Evolutionary conservation across 495 filamentous ascomycete species (phyloP).

Genomic region (Tuber magnatum): DNA sequence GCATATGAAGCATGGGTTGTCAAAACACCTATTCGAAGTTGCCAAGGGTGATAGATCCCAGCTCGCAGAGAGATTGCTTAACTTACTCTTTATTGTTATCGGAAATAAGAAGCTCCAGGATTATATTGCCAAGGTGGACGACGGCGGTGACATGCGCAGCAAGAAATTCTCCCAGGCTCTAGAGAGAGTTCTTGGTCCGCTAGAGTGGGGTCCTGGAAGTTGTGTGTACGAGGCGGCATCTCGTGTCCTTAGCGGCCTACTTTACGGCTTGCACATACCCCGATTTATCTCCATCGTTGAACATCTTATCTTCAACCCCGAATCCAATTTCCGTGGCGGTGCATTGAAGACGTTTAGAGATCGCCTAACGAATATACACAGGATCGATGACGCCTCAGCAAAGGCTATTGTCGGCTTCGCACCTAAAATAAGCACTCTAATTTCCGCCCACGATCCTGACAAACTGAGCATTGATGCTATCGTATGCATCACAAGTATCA

Average conservation of each 20-base stretch:
- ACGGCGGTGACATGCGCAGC: slow-evolving; percentile 48
- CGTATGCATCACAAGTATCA: slow-evolving; percentile 80
- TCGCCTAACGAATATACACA: slow-evolving; percentile 61
- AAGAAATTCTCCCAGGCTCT: slow-evolving; percentile 57
- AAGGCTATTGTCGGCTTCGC: slow-evolving; percentile 67
- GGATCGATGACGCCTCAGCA: slow-evolving; percentile 58
- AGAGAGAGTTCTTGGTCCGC: slow-evolving; percentile 57
- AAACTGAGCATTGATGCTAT: slow-evolving; percentile 73
- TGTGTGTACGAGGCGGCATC: slow-evolving; percentile 55
- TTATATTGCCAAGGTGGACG: slow-evolving; percentile 43
- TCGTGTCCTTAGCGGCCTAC: slow-evolving; percentile 59
- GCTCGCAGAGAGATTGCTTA: slow-evolving; percentile 57
- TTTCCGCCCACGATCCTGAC: slow-evolving; percentile 54
- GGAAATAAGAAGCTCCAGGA: not conserved
- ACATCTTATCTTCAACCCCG: slow-evolving; percentile 62
- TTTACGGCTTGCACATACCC: slow-evolving; percentile 69
- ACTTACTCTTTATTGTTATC: slow-evolving; percentile 38
- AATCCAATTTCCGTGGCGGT: slow-evolving; percentile 65
- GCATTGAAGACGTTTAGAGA: slow-evolving; percentile 70
- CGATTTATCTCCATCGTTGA: slow-evolving; percentile 83
- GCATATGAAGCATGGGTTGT: slow-evolving; percentile 58
- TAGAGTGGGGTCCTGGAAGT: slow-evolving; percentile 48
- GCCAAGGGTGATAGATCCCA: slow-evolving; percentile 53
- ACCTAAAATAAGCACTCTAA: slow-evolving; percentile 63
- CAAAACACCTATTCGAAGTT: slow-evolving; percentile 62